Evolutionary conservation across 139 green algal species (phyloP).

Genomic region (Pseudopediastrum boryanum): DNA sequence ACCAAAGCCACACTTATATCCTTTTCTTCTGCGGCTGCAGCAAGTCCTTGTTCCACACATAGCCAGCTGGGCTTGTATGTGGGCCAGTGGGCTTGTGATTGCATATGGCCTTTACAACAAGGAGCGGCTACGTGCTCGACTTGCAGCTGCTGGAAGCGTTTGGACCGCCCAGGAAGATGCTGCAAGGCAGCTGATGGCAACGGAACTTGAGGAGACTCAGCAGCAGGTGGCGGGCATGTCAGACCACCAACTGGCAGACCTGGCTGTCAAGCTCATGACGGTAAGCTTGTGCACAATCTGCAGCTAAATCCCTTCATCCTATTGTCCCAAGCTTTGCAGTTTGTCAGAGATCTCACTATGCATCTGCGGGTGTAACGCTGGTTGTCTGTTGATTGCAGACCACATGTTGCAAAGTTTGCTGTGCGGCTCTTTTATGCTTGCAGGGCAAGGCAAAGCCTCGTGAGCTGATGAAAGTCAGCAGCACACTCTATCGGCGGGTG

Average conservation of each 20-base stretch:
- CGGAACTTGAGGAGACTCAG: conserved; percentile 43
- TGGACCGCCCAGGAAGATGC: conserved; percentile 51
- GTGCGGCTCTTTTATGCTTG: conserved; percentile 35
- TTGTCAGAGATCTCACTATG: no score
- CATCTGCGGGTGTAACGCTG: no score
- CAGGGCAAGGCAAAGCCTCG: conserved; percentile 48
- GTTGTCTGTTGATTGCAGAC: no score
- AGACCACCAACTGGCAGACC: conserved; percentile 35
- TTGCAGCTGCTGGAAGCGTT: conserved; percentile 44
- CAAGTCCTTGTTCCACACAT: conserved; percentile 48
- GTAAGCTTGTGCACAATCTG: no score
- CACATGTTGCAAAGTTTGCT: no score
- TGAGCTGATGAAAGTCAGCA: conserved; percentile 44
- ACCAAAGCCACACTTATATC: no score
- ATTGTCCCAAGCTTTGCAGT: no score
- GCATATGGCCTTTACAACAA: conserved; percentile 45
- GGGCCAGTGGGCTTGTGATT: conserved; percentile 37
- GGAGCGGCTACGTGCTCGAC: conserved; percentile 45
- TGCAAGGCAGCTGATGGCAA: conserved; percentile 33
- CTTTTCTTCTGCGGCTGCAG: conserved; percentile 7
- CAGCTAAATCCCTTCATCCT: no score
- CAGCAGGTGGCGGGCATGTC: conserved; percentile 39
- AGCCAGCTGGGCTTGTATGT: conserved; percentile 53
- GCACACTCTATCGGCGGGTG: conserved; percentile 47
- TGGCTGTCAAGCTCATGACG: conserved; percentile 29